phyloP scores from a whole-genome alignment of 2,329 filamentous ascomycete species.

The Fusarium miscanthi region DNA sequence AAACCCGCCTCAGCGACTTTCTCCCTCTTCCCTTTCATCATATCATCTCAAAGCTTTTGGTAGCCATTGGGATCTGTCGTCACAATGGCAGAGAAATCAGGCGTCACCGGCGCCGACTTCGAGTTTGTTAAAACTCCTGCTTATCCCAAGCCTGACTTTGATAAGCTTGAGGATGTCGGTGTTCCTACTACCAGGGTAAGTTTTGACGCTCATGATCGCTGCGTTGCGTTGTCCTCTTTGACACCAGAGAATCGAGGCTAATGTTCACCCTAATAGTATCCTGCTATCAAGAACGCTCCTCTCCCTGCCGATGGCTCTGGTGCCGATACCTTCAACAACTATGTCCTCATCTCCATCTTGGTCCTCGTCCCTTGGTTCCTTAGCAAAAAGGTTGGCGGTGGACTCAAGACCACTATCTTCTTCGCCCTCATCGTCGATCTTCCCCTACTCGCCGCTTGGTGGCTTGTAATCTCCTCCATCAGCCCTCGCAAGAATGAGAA shows the following conservation, averaged over 20 bases:
- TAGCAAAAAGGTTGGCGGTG: conserved; percentile 85
- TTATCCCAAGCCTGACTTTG: conserved; percentile 67
- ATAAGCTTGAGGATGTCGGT: conserved; percentile 70
- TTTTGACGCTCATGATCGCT: conserved; percentile 16
- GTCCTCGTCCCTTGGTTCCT: conserved; percentile 80
- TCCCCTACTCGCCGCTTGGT: conserved; percentile 84
- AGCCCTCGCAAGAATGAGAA: conserved; percentile 95
- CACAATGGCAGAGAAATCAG: conserved; percentile 51
- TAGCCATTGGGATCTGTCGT: conserved; percentile 45
- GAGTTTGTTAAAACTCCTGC: conserved; percentile 58
- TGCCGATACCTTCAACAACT: conserved; percentile 88
- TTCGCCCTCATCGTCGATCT: conserved; percentile 81
- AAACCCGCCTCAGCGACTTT: conserved; percentile 25
- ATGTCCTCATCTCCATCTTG: conserved; percentile 76
- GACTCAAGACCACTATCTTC: conserved; percentile 90
- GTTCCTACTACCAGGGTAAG: conserved; percentile 55
- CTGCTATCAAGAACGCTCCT: conserved; percentile 92
- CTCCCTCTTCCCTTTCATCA: conserved; percentile 24
- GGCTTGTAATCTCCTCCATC: conserved; percentile 82
- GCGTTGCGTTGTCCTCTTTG: conserved; percentile 35
- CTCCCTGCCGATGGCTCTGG: conserved; percentile 90
- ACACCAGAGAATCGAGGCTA: conserved; percentile 3
- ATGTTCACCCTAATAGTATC: conserved; percentile 37
- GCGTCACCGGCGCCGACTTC: conserved; percentile 52
- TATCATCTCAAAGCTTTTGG: conserved; percentile 33